Percentiles rank a stretch among this genome's conserved stretches.
phyloP scores from a whole-genome alignment of 495 filamentous ascomycete species.

The Talaromyces adpressus region DNA sequence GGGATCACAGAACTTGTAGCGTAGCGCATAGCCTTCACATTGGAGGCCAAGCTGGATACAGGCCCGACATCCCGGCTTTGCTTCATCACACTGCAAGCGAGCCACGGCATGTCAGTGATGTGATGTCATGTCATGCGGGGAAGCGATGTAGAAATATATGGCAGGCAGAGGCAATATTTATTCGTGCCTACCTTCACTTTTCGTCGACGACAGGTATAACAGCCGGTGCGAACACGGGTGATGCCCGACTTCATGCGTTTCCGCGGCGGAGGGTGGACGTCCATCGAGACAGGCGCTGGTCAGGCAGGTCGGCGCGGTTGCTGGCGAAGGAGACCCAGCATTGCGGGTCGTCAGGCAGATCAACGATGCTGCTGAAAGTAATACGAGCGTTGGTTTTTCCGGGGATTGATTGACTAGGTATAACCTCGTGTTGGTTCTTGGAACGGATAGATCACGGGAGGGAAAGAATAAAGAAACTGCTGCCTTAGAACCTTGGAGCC shows the following conservation, averaged over 20 bases:
- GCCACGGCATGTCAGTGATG: background rate
- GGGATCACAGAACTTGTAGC: conserved; percentile 5
- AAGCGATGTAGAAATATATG: background rate
- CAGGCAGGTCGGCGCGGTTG: background rate
- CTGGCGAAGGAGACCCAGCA: background rate
- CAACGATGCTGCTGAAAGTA: too few species aligned
- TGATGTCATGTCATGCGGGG: background rate
- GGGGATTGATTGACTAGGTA: too few species aligned
- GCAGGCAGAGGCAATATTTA: background rate
- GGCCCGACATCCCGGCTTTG: background rate
- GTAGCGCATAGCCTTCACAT: conserved; percentile 5
- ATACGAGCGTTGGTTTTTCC: too few species aligned
- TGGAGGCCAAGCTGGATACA: conserved; percentile 4
- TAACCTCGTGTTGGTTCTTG: too few species aligned
- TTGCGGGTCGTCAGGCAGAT: background rate
- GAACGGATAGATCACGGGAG: too few species aligned
- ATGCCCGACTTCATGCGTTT: conserved; percentile 5
- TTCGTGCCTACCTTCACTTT: conserved; percentile 5
- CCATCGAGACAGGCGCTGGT: background rate
- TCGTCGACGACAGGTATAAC: conserved; percentile 4
- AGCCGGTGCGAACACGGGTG: conserved; percentile 6
- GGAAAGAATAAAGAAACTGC: too few species aligned
- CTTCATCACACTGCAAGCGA: conserved; percentile 6
- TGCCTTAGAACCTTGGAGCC: too few species aligned
- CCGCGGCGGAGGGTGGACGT: background rate